A percentile compares a stretch with the other conserved stretches of the same genome.
Evolutionary conservation across 306 rosid genomes (phyloP).

Genomic region (Carpinus fangiana): DNA sequence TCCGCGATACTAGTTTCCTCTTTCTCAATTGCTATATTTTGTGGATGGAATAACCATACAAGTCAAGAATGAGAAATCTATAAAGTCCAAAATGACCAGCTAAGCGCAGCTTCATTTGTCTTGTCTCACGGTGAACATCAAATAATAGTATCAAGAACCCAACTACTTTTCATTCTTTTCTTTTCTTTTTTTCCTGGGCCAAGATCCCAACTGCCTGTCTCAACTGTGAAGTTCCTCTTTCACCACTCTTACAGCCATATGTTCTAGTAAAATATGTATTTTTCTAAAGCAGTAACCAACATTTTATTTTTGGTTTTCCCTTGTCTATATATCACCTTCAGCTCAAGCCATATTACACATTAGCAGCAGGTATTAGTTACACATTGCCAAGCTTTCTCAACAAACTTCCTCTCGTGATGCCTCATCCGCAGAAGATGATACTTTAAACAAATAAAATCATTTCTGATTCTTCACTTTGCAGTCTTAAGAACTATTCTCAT

Average conservation of each 20-base stretch:
- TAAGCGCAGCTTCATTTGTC: background rate
- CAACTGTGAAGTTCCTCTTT: background rate
- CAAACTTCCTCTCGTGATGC: background rate
- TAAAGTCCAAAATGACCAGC: conserved; percentile 1
- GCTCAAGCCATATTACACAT: background rate
- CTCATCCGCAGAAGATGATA: background rate
- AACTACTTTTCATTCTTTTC: too few relatives aligned
- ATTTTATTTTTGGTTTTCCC: background rate
- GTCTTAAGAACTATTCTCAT: background rate
- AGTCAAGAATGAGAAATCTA: background rate
- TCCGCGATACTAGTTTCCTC: background rate
- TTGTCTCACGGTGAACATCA: background rate
- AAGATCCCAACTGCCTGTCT: background rate
- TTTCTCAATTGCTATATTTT: background rate
- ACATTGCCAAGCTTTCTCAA: background rate
- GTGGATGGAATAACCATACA: background rate
- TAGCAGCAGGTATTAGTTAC: background rate
- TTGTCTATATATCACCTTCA: background rate
- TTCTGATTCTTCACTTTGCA: background rate
- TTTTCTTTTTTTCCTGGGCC: too few relatives aligned
- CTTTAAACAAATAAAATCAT: background rate
- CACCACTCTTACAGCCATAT: conserved; percentile 1
- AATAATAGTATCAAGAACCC: background rate
- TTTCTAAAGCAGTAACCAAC: background rate
- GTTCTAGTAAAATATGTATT: background rate